These are phyloP conservation scores for Acer yangbiense DNA, from an alignment of 345 rosid genomes.

Conservation along the genomic window DNA sequence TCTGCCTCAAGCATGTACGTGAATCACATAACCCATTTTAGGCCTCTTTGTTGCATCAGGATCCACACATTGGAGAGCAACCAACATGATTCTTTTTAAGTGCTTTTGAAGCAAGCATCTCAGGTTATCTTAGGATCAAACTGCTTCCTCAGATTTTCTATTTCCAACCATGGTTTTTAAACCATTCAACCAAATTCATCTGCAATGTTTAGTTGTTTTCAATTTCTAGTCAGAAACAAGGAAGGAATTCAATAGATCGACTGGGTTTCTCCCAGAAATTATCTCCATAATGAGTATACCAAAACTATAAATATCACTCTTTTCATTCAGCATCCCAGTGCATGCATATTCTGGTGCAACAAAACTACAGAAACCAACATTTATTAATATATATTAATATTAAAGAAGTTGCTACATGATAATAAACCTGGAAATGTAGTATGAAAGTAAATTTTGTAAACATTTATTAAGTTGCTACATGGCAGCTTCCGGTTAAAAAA, in stretches of 20 bases:
- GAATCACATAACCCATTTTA: slow-evolving; percentile 94
- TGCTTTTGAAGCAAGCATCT: slow-evolving; percentile 85
- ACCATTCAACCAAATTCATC: slow-evolving; percentile 96
- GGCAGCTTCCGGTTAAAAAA: too few relatives aligned
- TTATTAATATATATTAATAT: too few relatives aligned
- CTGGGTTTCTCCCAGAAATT: slow-evolving; percentile 86
- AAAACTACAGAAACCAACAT: slow-evolving; percentile 40
- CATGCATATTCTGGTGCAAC: slow-evolving; percentile 99
- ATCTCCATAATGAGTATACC: slow-evolving; percentile 93
- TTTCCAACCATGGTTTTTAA: slow-evolving; percentile 87
- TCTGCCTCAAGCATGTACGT: slow-evolving; percentile 99
- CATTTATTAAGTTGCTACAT: too few relatives aligned
- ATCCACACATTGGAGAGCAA: slow-evolving; percentile 91
- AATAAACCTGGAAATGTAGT: too few relatives aligned
- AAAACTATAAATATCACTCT: slow-evolving; percentile 94
- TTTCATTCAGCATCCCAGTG: slow-evolving; percentile 95
- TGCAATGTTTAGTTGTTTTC: slow-evolving; percentile 31
- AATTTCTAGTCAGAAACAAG: slow-evolving; percentile 14
- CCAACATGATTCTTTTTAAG: slow-evolving; percentile 78
- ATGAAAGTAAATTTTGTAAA: too few relatives aligned
- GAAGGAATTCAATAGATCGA: slow-evolving; percentile 39
- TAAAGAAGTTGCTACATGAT: too few relatives aligned
- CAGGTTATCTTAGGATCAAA: slow-evolving; percentile 79
- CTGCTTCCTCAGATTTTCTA: slow-evolving; percentile 83
- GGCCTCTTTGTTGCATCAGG: slow-evolving; percentile 96